Base-by-base conservation (phyloP, 768 basidiomycete genomes). In the Rossbeevera mucosa region DNA sequence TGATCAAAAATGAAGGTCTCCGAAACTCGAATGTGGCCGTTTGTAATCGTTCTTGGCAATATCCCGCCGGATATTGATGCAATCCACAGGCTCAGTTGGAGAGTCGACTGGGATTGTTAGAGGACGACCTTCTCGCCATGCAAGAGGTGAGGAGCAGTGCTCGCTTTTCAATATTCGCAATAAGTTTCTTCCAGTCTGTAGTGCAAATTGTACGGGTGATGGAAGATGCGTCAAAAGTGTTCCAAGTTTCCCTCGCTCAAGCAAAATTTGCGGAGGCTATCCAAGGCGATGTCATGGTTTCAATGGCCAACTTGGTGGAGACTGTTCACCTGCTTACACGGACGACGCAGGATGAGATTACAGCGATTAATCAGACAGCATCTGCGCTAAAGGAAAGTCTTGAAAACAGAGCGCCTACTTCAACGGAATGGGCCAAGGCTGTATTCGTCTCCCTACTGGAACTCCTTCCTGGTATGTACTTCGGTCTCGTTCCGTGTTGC, bases 361-460 rank as follows among this genome's bases (percentile, higher is more conserved):
- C 72, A 48, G 72, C 71, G 51, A 75, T 84, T 49, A 80, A 77
- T 44, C 70, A 63, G 18, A 77, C 81, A 20, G 71, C 75, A 3
- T 57, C 54, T 42, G 54, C 56, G 2, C 51, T 70, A 22, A 68
- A 58, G 30, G 59, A 65, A 33, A 55, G 52, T 25, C 64, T 78
- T 40, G 53, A 48, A 36, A 54, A 49, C 44, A 59, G 50, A 41
- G 53, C 50, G 14, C 47, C 55, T 5, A 18, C 50, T 47, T 49
- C 48, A 20, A 38, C 36, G 22, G 59, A 64, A 22, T 67, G 67
- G 67, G n/a, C 56, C 12, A 64, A 52, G 44, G 56, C 54, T 36
- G 41, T 54, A 21, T 33, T 60, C 4, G 22, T 53, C 20, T 52
- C 59, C 3, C 41, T 56, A 7, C 25, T 63, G n/a, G 53, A 51